Base-by-base conservation (phyloP, 1,139 yeast genomes). In the Fermentozyma sake region DNA sequence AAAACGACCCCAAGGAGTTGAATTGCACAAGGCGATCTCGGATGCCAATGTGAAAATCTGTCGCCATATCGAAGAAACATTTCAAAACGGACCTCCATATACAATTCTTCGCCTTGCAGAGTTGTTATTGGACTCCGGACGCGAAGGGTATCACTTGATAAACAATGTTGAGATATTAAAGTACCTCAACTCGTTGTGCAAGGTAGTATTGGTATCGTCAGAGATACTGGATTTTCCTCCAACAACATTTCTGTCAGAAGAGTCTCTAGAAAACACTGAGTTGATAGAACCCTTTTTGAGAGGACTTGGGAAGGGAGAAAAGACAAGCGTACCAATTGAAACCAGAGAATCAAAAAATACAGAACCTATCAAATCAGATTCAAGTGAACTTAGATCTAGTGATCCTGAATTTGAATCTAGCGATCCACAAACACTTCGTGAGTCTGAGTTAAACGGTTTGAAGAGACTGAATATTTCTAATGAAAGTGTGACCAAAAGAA, bases 61-160 rank as follows among this genome's bases (percentile, higher is more conserved):
- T 10, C 26, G 31, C 1, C 37, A 44, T 15, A 41, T 71, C 19
- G 20, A 31, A 1, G 35, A 28, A 3, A 45, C 44, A 20, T 74
- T 70, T 38, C 13, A 33, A 1, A 36, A 41, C 1, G 34, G 46
- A 2, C 79, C 84, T 1, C 86, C 85, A 0, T 79, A 76, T 47
- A 78, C 84, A 0, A 44, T 76, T 2, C 60, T 65, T 26, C 50
- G 86, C 29, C 39, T 79, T 6, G 68, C 77, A 0, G 86, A 79
- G 45, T 48, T 79, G 12, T 36, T 77, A 2, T 28, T 50, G 1
- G 48, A 56, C 9, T 79, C 80, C 0, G 37, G 36, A 11, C 29
- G 28, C 3, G 48, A 55, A 30, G 58, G 59, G 13, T 63, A 61
- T 39, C 55, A 55, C 22, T 37, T 65, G 3, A 41, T 38, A 2